phyloP scores from a whole-genome alignment of 805 yeast genomes.

The Schwanniomyces polymorphus region DNA sequence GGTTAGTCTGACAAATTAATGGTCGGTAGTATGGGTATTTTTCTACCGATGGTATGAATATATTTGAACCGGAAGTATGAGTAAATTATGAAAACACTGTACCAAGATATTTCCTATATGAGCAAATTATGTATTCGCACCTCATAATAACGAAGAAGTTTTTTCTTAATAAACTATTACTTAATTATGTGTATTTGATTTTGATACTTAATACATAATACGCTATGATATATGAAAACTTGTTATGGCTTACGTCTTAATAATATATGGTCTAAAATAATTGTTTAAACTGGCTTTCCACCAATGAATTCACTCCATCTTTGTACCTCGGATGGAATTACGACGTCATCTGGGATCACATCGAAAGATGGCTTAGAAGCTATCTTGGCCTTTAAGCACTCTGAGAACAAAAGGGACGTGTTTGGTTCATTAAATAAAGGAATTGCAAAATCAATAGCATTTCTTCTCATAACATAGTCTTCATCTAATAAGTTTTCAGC shows the following conservation, averaged over 20 bases:
- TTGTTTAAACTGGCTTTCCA: conserved; percentile 73
- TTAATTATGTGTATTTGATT: neutral
- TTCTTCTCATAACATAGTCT: conserved; percentile 98
- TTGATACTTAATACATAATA: neutral
- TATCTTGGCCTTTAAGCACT: conserved; percentile 73
- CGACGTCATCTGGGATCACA: conserved; percentile 37
- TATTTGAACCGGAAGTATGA: too few species aligned
- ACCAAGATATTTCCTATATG: too few species aligned
- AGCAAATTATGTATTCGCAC: too few species aligned
- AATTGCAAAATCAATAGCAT: conserved; percentile 96
- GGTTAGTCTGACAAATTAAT: too few species aligned
- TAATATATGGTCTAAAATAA: neutral
- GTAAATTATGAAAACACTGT: too few species aligned
- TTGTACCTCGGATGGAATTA: conserved; percentile 80
- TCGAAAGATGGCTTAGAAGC: conserved; percentile 53
- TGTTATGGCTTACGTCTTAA: neutral
- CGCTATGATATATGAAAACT: neutral
- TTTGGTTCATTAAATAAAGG: conserved; percentile 97
- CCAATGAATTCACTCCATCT: conserved; percentile 98
- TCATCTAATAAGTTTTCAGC: conserved; percentile 83
- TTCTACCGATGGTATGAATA: too few species aligned
- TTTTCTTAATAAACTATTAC: neutral
- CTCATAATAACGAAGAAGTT: too few species aligned
- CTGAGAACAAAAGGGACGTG: conserved; percentile 84
- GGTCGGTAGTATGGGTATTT: too few species aligned